Base-by-base conservation (phyloP, 148 eudicot genomes). In the Cornus controversa region DNA sequence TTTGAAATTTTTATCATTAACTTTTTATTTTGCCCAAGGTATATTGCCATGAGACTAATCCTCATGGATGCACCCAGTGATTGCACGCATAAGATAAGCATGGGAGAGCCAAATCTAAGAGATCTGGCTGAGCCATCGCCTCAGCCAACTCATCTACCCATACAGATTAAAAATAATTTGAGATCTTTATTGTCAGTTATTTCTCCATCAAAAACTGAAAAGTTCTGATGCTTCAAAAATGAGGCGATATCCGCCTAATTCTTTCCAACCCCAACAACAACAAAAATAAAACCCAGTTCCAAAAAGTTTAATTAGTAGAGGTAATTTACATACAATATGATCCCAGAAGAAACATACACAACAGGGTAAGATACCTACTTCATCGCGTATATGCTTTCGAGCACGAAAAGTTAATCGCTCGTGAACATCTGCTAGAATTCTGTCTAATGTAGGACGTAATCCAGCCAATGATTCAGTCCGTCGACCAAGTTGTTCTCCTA, bases 381-480 rank as follows among this genome's bases (percentile, higher is more conserved):
- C 99, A 88, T 96, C 99, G 60, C 95, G 95, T 31, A 96, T 93
- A 83, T 96, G 93, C 13, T 95, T 96, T 64, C 98, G 91, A 73
- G 97, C 98, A 80, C 99, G 97, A 71, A 96, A 96, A 70, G 98
- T 96, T 79, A 96, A 85, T 77, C 99, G 86, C 84, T 96, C 99
- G 76, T 92, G 98, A 71, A 93, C 92, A 87, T 96, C 99, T 53
- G 91, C 99, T 75, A 96, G 80, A 60, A 92, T 91, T 80, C 99
- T 96, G 69, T 96, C 92, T 66, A 96, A 82, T 31, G 99, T 93
- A 58, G 99, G 99, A 60, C 92, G 94, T 75, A 93, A 60, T 78
- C 99, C 99, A 74, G 97, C 92, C 78, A 93, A 84, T 37, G 99
- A 88, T 78, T 96, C 97, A 81, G 87, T 93, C 79, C 94, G 87